Evolutionary conservation across 2,329 filamentous ascomycete species (phyloP).

Genomic region (Colletotrichum tofieldiae): DNA sequence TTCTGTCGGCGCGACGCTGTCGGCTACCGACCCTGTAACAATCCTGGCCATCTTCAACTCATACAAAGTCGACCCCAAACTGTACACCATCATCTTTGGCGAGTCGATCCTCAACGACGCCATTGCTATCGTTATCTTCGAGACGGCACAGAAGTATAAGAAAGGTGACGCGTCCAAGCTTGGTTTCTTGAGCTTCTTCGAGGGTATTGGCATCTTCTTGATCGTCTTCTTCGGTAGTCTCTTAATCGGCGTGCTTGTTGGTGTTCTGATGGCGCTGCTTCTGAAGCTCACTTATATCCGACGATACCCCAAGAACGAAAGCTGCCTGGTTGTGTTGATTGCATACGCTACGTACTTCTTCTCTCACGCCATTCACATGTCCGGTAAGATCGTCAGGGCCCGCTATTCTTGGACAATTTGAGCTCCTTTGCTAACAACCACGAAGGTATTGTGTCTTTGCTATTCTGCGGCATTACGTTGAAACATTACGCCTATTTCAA

Average conservation of each 20-base stretch:
- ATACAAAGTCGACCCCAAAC: constrained; percentile 98
- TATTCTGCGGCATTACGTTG: constrained; percentile 98
- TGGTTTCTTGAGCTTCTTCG: constrained; percentile 86
- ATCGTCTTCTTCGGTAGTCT: constrained; percentile 96
- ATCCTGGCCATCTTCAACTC: constrained; percentile 99
- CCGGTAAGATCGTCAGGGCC: constrained; percentile 73
- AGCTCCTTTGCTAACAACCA: constrained; percentile 36
- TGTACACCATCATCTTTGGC: constrained; percentile 99
- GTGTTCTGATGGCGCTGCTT: constrained; percentile 87
- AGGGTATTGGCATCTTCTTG: constrained; percentile 94
- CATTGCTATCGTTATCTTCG: constrained; percentile 98
- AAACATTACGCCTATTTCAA: constrained; percentile 99
- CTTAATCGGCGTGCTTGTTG: constrained; percentile 89
- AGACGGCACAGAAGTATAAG: constrained; percentile 95
- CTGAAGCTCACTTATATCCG: constrained; percentile 96
- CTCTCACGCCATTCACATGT: constrained; percentile 95
- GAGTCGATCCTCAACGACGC: constrained; percentile 99
- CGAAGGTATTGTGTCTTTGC: constrained; percentile 90
- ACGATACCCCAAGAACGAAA: constrained; percentile 96
- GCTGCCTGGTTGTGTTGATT: constrained; percentile 92
- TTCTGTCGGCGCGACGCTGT: constrained; percentile 95
- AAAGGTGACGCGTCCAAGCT: constrained; percentile 80
- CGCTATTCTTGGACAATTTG: not conserved
- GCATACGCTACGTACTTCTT: constrained; percentile 99
- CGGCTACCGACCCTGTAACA: constrained; percentile 96